Evolutionary conservation across 2,329 filamentous ascomycete species (phyloP).

Genomic region (Calonectria ilicicola): DNA sequence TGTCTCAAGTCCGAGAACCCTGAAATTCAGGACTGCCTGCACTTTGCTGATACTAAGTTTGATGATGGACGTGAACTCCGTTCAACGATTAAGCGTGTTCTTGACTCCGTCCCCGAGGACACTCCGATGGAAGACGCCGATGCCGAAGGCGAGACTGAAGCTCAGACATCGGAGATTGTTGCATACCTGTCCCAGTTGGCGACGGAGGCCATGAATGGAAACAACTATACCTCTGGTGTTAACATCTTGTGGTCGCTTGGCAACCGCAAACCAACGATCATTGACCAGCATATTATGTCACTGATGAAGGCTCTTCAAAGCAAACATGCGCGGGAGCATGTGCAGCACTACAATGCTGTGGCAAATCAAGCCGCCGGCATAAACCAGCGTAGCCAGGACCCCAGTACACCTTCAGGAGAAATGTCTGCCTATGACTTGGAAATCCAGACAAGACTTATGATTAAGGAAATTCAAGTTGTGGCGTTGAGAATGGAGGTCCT

Average conservation of each 20-base stretch:
- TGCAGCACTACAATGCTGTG: conserved; percentile 77
- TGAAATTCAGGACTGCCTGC: conserved; percentile 93
- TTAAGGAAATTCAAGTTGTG: conserved; percentile 95
- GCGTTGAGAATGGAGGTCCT: conserved; percentile 92
- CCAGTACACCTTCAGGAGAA: conserved; percentile 64
- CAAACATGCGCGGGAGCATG: conserved; percentile 93
- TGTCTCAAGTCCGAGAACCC: conserved; percentile 87
- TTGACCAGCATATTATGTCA: conserved; percentile 88
- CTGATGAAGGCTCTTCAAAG: conserved; percentile 94
- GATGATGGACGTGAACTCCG: conserved; percentile 79
- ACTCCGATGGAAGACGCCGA: conserved; percentile 78
- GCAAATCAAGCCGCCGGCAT: conserved; percentile 62
- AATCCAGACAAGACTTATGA: conserved; percentile 89
- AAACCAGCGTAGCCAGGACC: conserved; percentile 62
- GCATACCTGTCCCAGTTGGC: conserved; percentile 87
- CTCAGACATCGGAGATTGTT: conserved; percentile 87
- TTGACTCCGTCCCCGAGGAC: conserved; percentile 89
- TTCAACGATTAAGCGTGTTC: conserved; percentile 82
- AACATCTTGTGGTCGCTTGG: conserved; percentile 95
- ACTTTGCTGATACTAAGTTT: conserved; percentile 76
- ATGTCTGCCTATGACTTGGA: conserved; percentile 84
- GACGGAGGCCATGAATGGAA: conserved; percentile 85
- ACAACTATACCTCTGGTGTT: conserved; percentile 87
- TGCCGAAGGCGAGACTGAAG: conserved; percentile 86
- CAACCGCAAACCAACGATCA: conserved; percentile 83